phyloP scores from a whole-genome alignment of 352 stramenopile genomes.

The Phytophthora podocarpi region DNA sequence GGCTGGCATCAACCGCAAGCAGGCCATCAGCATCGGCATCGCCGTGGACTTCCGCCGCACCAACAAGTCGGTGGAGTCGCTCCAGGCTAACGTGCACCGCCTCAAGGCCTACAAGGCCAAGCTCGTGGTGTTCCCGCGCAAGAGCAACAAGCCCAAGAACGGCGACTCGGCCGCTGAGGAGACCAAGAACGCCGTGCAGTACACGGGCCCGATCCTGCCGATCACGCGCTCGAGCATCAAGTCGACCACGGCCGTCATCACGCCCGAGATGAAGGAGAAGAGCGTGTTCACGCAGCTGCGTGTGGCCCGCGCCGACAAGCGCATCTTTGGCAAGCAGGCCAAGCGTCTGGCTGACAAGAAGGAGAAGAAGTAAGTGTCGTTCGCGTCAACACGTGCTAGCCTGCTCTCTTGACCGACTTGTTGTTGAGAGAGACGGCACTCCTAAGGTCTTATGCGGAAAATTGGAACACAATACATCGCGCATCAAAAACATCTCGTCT shows the following conservation, averaged over 20 bases:
- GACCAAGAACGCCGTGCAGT: constrained; percentile 92
- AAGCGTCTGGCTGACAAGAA: constrained; percentile 91
- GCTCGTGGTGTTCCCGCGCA: constrained; percentile 98
- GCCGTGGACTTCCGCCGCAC: constrained; percentile 97
- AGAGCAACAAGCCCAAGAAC: constrained; percentile 96
- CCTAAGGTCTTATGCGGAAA: constrained; percentile 60
- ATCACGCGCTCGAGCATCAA: constrained; percentile 80
- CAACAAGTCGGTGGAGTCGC: constrained; percentile 97
- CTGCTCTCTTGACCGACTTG: constrained; percentile 20
- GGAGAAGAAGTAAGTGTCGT: constrained; percentile 75
- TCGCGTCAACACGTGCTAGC: constrained; percentile 29
- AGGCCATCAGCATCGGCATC: constrained; percentile 98
- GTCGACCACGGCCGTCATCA: constrained; percentile 83
- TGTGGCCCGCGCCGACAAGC: constrained; percentile 84
- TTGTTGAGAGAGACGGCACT: constrained; percentile 17
- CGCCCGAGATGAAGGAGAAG: constrained; percentile 86
- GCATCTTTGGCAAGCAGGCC: constrained; percentile 89
- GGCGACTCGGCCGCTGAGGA: constrained; percentile 92
- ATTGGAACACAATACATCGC: constrained; percentile 70
- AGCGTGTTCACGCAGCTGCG: constrained; percentile 86
- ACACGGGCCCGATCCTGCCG: constrained; percentile 80
- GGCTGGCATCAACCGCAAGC: constrained; percentile 95
- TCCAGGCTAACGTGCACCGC: constrained; percentile 97
- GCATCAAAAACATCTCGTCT: constrained; percentile 40
- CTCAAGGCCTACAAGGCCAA: constrained; percentile 99